Percentiles rank a stretch among this genome's conserved stretches.
Conservation (phyloP, 2,329 filamentous ascomycete genomes). For the Tolypocladium capitatum region DNA sequence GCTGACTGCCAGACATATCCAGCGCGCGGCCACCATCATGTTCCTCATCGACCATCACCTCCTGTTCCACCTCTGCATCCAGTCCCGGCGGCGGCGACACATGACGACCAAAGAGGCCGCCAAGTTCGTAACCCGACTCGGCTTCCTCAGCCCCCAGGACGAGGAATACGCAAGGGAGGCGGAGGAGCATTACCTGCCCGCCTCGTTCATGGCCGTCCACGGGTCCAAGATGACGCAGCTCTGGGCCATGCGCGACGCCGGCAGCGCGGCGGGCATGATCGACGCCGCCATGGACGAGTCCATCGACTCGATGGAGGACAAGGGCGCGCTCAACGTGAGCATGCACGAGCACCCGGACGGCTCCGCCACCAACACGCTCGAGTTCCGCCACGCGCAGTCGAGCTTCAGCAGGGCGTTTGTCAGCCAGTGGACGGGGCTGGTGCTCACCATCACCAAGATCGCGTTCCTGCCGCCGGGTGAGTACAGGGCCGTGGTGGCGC, state of each 20-base stretch:
- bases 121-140: background rate
- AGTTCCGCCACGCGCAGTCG: constrained; percentile 8
- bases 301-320: background rate
- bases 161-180: background rate
- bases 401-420: constrained; percentile 4
- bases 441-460: constrained; percentile 4
- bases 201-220: background rate
- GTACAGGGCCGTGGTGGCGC: constrained; percentile 1
- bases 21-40: constrained; percentile 65
- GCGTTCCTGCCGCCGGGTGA: constrained; percentile 3
- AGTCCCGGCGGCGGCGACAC: background rate
- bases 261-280: background rate
- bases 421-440: constrained; percentile 4
- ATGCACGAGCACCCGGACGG: background rate
- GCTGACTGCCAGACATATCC: constrained; percentile 55
- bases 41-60: constrained; percentile 5
- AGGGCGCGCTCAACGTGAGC: background rate
- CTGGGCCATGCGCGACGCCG: background rate
- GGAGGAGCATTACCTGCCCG: background rate
- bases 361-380: constrained; percentile 2
- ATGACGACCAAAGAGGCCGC: background rate
- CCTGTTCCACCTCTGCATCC: constrained; percentile 4
- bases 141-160: background rate
- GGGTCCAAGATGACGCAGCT: background rate
- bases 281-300: background rate